These are phyloP conservation scores for Monosporascus sp. DNA, from an alignment of 2,329 filamentous ascomycete species.

Conservation along the genomic window DNA sequence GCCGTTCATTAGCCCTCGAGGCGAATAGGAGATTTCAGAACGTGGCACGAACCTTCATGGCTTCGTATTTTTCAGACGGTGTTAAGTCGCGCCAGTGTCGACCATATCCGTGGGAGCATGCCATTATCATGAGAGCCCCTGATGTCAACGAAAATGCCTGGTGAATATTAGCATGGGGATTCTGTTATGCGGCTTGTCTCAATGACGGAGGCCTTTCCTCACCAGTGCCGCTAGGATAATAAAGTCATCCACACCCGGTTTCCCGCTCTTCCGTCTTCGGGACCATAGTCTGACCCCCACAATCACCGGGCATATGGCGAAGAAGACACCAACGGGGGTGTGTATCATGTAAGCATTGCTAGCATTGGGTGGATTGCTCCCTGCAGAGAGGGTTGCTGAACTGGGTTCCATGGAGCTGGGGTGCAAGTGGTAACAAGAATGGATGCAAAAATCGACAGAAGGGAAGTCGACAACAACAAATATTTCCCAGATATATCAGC, in stretches of 20 bases:
- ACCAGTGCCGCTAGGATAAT: conserved; percentile 22
- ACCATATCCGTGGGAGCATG: conserved; percentile 26
- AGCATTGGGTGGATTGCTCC: conserved; percentile 1
- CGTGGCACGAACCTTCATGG: conserved; percentile 19
- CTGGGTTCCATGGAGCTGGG: not conserved
- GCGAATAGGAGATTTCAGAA: not conserved
- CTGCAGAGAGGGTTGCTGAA: not conserved
- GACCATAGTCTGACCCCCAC: conserved; percentile 24
- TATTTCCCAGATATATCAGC: not conserved
- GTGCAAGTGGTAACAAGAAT: not conserved
- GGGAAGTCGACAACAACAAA: not conserved
- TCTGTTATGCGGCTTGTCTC: not conserved
- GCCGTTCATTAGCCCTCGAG: not conserved
- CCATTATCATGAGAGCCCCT: conserved; percentile 18
- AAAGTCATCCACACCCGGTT: conserved; percentile 23
- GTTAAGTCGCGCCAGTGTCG: conserved; percentile 15
- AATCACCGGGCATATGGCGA: conserved; percentile 19
- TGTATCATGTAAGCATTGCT: conserved; percentile 18
- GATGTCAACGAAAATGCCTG: conserved; percentile 22
- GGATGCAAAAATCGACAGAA: not conserved
- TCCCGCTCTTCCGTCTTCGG: conserved; percentile 17
- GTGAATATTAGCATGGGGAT: conserved; percentile 1
- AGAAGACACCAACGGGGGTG: conserved; percentile 20
- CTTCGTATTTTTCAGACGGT: conserved; percentile 12
- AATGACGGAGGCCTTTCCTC: not conserved